These are phyloP conservation scores for Apium graveolens DNA, from an alignment of 129 eudicot genomes.

Conservation along the genomic window DNA sequence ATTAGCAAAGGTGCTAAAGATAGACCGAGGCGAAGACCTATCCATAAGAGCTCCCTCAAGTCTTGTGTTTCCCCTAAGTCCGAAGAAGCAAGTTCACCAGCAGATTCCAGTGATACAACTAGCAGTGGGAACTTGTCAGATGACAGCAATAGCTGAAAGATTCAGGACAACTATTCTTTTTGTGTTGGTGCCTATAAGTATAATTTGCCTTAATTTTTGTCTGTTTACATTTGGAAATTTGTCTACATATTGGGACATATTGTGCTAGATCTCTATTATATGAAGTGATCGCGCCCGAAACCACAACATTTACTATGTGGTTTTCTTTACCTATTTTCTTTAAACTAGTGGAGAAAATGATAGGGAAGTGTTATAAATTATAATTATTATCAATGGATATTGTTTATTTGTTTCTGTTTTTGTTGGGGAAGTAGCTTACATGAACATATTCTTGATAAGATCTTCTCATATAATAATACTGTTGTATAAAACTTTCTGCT, in stretches of 20 bases:
- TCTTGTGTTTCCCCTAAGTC: conserved; percentile 36
- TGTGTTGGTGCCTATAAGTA: neutral
- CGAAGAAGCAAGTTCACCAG: neutral
- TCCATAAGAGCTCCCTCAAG: conserved; percentile 27
- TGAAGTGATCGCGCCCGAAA: neutral
- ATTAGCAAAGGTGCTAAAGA: conserved; percentile 42
- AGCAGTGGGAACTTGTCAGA: neutral
- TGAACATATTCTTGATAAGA: neutral
- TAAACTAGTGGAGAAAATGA: neutral
- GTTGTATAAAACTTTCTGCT: neutral
- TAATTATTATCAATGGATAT: too few relatives aligned
- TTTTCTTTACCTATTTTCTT: neutral
- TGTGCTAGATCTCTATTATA: neutral
- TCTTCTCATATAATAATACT: neutral
- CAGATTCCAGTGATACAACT: neutral
- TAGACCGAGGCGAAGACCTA: conserved; percentile 54
- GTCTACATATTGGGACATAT: neutral
- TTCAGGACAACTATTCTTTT: neutral
- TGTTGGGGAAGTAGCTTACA: neutral
- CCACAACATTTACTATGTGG: neutral
- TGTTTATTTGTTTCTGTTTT: neutral
- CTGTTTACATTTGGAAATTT: neutral
- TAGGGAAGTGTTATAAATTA: neutral
- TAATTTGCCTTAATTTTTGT: neutral
- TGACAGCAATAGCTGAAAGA: neutral